Percentiles rank a stretch among this genome's conserved stretches.
phyloP scores from a whole-genome alignment of 495 filamentous ascomycete genomes.

The Annulohypoxylon moriforme region DNA sequence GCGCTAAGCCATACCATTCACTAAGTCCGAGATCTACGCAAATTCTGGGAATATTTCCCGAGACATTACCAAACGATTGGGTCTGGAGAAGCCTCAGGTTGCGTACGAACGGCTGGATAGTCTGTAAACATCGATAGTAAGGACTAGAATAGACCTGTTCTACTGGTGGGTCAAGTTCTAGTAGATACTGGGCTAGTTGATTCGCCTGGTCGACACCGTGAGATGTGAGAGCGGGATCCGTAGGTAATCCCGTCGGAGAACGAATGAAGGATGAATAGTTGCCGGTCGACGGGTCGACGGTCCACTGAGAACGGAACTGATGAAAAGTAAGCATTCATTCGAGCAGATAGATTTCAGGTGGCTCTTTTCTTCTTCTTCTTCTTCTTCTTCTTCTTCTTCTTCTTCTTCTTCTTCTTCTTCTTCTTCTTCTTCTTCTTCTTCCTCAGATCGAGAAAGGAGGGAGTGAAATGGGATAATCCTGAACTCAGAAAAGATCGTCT shows the following conservation, averaged over 20 bases:
- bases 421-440: no score
- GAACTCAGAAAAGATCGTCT: background rate
- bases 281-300: slow-evolving; percentile 81
- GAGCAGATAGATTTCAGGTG: slow-evolving; percentile 21
- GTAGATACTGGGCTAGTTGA: slow-evolving; percentile 76
- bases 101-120: slow-evolving; percentile 73
- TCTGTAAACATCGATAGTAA: slow-evolving; percentile 94
- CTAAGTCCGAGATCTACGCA: slow-evolving; percentile 80
- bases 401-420: no score
- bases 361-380: no score
- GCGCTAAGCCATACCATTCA: slow-evolving; percentile 89
- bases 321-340: slow-evolving; percentile 37
- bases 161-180: slow-evolving; percentile 69
- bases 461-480: slow-evolving; percentile 13
- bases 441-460: no score
- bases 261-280: slow-evolving; percentile 73
- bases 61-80: slow-evolving; percentile 30
- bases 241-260: slow-evolving; percentile 84
- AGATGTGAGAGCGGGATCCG: slow-evolving; percentile 86
- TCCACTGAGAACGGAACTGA: slow-evolving; percentile 91
- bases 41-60: slow-evolving; percentile 53
- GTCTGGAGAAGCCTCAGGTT: slow-evolving; percentile 14
- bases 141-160: slow-evolving; percentile 85
- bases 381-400: no score
- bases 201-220: slow-evolving; percentile 87